Conservation (phyloP, 768 basidiomycete species). For the Russula earlei region DNA sequence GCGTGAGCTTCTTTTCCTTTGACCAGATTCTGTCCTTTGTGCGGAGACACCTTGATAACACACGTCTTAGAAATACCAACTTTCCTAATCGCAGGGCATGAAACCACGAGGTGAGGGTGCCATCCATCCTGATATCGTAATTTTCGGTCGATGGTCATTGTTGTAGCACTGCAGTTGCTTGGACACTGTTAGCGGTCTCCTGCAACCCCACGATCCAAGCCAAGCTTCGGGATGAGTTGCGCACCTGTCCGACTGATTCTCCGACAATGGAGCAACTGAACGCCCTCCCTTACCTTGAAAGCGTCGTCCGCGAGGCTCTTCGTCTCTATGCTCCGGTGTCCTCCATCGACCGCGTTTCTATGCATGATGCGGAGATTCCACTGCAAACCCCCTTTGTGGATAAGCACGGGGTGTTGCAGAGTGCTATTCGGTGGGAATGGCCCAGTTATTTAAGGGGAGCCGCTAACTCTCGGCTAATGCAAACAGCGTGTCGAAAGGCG, state of each 20-base stretch:
- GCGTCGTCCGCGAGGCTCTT: constrained; percentile 26
- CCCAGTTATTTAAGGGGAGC: too few relatives aligned
- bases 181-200: constrained; percentile 28
- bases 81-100: too few relatives aligned
- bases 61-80: too few relatives aligned
- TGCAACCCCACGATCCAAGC: constrained; percentile 26
- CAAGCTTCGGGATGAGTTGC: constrained; percentile 27
- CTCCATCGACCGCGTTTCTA: constrained; percentile 22
- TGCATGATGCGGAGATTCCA: constrained; percentile 26
- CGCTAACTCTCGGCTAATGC: neutral
- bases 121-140: too few relatives aligned
- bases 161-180: constrained; percentile 25
- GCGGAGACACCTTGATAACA: too few relatives aligned
- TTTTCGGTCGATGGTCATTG: too few relatives aligned
- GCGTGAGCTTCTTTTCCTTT: constrained; percentile 9
- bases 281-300: constrained; percentile 28
- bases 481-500: constrained; percentile 17
- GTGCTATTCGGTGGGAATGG: constrained; percentile 15
- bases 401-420: constrained; percentile 9
- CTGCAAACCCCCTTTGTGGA: constrained; percentile 22
- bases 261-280: constrained; percentile 26
- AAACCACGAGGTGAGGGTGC: too few relatives aligned
- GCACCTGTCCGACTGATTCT: constrained; percentile 18
- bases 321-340: constrained; percentile 25
- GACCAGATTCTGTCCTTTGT: neutral